phyloP scores from a whole-genome alignment of 2,329 filamentous ascomycete genomes.

The Emmonsiellopsis sp. region DNA sequence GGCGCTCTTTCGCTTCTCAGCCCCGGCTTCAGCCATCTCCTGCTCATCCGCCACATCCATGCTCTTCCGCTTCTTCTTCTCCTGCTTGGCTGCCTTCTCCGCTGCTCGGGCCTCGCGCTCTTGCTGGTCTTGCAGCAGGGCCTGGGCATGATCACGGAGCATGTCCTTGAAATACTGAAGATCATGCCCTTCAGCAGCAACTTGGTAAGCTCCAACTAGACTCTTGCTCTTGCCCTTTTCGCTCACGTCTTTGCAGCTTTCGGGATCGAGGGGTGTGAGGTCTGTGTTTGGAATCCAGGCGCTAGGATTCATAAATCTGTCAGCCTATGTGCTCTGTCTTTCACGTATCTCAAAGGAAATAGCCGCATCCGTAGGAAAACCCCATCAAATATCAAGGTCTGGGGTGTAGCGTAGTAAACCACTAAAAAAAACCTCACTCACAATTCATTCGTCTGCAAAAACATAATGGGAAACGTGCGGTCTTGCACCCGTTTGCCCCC shows the following conservation, averaged over 20 bases:
- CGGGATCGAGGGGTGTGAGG: constrained; percentile 65
- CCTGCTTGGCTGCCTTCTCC: constrained; percentile 45
- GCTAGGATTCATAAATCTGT: constrained; percentile 39
- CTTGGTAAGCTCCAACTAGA: constrained; percentile 65
- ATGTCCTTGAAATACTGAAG: constrained; percentile 77
- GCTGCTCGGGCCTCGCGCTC: constrained; percentile 57
- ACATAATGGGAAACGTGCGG: constrained; percentile 90
- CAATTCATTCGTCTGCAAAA: constrained; percentile 93
- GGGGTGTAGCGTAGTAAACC: neutral
- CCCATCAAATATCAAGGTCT: neutral
- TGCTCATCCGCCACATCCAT: constrained; percentile 40
- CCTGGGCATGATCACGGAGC: constrained; percentile 50
- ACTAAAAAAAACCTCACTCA: constrained; percentile 44
- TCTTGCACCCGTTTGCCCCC: constrained; percentile 79
- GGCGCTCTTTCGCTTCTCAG: constrained; percentile 45
- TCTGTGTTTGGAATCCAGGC: constrained; percentile 85
- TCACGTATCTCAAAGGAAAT: neutral
- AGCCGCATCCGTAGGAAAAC: neutral
- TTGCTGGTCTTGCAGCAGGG: constrained; percentile 47
- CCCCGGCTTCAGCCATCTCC: constrained; percentile 39
- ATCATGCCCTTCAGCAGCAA: constrained; percentile 69
- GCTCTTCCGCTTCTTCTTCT: constrained; percentile 41
- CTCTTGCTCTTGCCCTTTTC: constrained; percentile 65
- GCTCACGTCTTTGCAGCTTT: constrained; percentile 57
- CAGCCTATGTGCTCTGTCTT: neutral